phyloP scores from a whole-genome alignment of 2,329 filamentous ascomycete species.

The Cadophora luteo-olivacea region DNA sequence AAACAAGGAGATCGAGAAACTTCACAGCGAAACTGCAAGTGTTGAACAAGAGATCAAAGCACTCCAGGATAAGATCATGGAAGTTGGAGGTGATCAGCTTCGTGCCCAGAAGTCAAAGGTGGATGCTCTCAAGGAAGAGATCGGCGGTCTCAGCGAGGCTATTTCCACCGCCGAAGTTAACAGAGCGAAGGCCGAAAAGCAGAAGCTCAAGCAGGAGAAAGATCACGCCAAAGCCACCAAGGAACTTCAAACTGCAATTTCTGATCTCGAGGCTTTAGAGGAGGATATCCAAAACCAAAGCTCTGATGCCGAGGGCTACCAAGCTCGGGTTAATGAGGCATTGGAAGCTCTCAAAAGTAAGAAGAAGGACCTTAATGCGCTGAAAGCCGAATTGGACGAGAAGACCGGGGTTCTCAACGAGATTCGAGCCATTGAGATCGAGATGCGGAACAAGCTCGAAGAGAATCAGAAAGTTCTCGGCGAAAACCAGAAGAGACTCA shows the following conservation, averaged over 20 bases:
- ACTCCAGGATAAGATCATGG: conserved; percentile 97
- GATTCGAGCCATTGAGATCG: conserved; percentile 88
- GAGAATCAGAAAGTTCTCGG: conserved; percentile 88
- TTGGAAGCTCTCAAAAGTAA: conserved; percentile 78
- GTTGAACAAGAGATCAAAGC: conserved; percentile 92
- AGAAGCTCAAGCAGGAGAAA: conserved; percentile 85
- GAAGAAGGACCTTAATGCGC: conserved; percentile 77
- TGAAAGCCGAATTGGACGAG: conserved; percentile 88
- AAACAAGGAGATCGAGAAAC: conserved; percentile 78
- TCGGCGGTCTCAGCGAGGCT: conserved; percentile 79
- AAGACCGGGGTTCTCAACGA: conserved; percentile 87
- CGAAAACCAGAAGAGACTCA: conserved; percentile 84
- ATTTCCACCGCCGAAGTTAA: conserved; percentile 86
- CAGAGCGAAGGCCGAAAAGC: conserved; percentile 93
- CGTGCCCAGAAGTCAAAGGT: conserved; percentile 90
- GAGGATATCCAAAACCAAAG: conserved; percentile 80
- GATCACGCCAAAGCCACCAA: conserved; percentile 78
- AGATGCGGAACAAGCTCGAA: conserved; percentile 98
- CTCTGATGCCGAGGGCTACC: conserved; percentile 75
- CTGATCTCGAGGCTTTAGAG: conserved; percentile 80
- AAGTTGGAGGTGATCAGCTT: conserved; percentile 92
- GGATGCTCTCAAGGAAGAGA: conserved; percentile 85
- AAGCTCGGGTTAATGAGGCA: conserved; percentile 78
- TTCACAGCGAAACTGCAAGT: conserved; percentile 84
- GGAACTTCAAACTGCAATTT: conserved; percentile 75